Conservation (phyloP, 768 basidiomycete species). For the Clathrus columnatus region DNA sequence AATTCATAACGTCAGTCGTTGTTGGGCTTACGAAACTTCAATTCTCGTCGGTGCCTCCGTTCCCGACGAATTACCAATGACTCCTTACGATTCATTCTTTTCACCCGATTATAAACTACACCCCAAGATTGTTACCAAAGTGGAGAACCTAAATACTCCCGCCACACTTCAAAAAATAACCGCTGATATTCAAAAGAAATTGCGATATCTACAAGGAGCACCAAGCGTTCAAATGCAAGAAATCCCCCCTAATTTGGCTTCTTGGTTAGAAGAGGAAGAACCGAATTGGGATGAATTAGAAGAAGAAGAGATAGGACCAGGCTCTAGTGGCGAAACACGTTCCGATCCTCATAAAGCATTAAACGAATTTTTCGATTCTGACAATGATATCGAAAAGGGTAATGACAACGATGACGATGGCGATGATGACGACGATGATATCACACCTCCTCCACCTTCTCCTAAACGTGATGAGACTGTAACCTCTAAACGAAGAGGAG, state of each 20-base stretch:
- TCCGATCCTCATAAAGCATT: conserved; percentile 42
- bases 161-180: conserved; percentile 80
- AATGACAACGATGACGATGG: conserved; percentile 6
- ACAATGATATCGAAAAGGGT: conserved; percentile 54
- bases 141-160: conserved; percentile 87
- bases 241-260: conserved; percentile 86
- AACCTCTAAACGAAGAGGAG: not conserved
- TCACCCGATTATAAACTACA: conserved; percentile 89
- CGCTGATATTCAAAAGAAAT: conserved; percentile 75
- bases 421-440: not conserved
- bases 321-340: conserved; percentile 47
- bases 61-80: conserved; percentile 79
- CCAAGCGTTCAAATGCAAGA: conserved; percentile 97
- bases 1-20: conserved; percentile 94
- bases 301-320: conserved; percentile 50
- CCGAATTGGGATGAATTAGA: conserved; percentile 57
- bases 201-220: conserved; percentile 88
- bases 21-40: conserved; percentile 97
- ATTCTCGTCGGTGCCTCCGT: conserved; percentile 79
- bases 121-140: conserved; percentile 82
- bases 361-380: conserved; percentile 70
- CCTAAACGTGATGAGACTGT: conserved; percentile 8
- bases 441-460: no score
- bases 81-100: conserved; percentile 90
- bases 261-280: conserved; percentile 66